These are phyloP conservation scores for Penstemon eatonii DNA, from an alignment of 257 asterid genomes.

Conservation along the genomic window DNA sequence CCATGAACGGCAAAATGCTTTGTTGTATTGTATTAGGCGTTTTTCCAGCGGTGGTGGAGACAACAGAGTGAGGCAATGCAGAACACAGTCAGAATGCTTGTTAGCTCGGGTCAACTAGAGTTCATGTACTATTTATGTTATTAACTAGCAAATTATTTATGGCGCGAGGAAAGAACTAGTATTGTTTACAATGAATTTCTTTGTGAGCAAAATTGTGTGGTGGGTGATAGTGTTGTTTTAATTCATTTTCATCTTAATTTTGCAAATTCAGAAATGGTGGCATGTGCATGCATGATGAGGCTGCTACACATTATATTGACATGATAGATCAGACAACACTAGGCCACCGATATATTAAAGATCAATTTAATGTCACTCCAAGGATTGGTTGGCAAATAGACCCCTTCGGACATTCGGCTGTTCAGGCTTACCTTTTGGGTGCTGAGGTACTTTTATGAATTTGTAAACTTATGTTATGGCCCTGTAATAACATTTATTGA, in stretches of 20 bases:
- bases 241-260: not conserved
- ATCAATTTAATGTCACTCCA: slow-evolving; percentile 79
- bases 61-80: slow-evolving; percentile 65
- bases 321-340: slow-evolving; percentile 98
- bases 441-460: slow-evolving; percentile 62
- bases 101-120: slow-evolving; percentile 89
- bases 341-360: slow-evolving; percentile 78
- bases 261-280: slow-evolving; percentile 82
- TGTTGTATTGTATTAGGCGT: slow-evolving; percentile 52
- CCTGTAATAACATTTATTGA: slow-evolving; percentile 3
- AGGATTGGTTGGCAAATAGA: slow-evolving; percentile 99
- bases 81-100: slow-evolving; percentile 58
- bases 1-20: slow-evolving; percentile 4
- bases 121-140: slow-evolving; percentile 53
- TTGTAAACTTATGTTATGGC: not conserved
- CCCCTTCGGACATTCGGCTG: slow-evolving; percentile 98
- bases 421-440: slow-evolving; percentile 96
- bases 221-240: slow-evolving; percentile 9
- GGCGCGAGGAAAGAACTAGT: not conserved
- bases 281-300: slow-evolving; percentile 98
- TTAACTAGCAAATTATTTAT: not conserved
- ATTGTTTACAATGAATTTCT: not conserved
- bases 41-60: slow-evolving; percentile 99
- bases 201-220: not conserved
- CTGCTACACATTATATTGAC: slow-evolving; percentile 89